Conservation (phyloP, 305 asterid species). For the Plantago lanceolata region DNA sequence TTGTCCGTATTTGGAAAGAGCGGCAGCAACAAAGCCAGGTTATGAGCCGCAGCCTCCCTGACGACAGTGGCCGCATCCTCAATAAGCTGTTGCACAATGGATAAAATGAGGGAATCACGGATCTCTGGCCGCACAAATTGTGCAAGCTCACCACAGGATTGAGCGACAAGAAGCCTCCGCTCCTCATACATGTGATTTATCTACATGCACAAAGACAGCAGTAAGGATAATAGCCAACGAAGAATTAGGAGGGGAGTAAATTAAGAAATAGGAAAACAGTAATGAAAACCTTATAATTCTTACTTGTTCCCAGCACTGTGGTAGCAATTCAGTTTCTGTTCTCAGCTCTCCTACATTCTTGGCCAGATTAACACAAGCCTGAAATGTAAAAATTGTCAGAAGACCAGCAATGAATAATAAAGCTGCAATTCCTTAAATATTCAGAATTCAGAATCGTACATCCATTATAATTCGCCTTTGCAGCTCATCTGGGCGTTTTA, state of each 20-base stretch:
- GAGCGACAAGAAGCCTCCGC: slow-evolving; percentile 98
- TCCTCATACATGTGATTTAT: slow-evolving; percentile 98
- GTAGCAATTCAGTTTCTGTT: slow-evolving; percentile 96
- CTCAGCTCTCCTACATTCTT: slow-evolving; percentile 92
- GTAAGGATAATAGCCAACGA: slow-evolving; percentile 19
- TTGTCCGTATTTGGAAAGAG: slow-evolving; percentile 96
- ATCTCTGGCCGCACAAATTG: slow-evolving; percentile 94
- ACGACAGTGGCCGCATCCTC: slow-evolving; percentile 98
- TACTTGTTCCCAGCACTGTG: slow-evolving; percentile 99
- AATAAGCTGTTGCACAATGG: slow-evolving; percentile 95
- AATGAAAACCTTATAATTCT: slow-evolving; percentile 25
- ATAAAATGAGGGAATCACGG: slow-evolving; percentile 95
- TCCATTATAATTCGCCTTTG: slow-evolving; percentile 96
- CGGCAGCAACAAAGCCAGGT: slow-evolving; percentile 93
- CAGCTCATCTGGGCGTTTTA: slow-evolving; percentile 99
- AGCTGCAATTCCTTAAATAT: slow-evolving; percentile 21
- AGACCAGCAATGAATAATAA: slow-evolving; percentile 24
- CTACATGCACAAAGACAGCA: slow-evolving; percentile 41
- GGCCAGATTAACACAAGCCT: slow-evolving; percentile 98
- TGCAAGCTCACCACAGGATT: slow-evolving; percentile 98
- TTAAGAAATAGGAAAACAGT: neutral
- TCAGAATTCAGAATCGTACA: slow-evolving; percentile 52
- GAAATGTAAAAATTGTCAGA: slow-evolving; percentile 31
- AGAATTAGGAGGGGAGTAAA: slow-evolving; percentile 7
- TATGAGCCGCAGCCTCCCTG: slow-evolving; percentile 97